Percentiles rank a stretch among this genome's conserved stretches.
Evolutionary conservation across 129 eudicot species (phyloP).

Genomic region (carrot (Daucus carota)): DH1_v3.0 NC_030382.2:55780001-55780500

Average conservation of each 20-base stretch:
- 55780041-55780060: conserved; percentile 82
- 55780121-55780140: conserved; percentile 81
- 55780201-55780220: neutral
- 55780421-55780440: neutral
- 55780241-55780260: conserved; percentile 82
- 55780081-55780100: conserved; percentile 79
- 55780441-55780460: neutral
- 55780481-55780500: neutral
- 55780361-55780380: neutral
- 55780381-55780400: neutral
- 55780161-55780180: conserved; percentile 5
- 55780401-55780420: neutral
- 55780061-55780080: conserved; percentile 83
- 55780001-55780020: neutral
- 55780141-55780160: conserved; percentile 53
- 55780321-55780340: conserved; percentile 52
- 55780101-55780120: conserved; percentile 84
- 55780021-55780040: neutral
- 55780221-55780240: neutral
- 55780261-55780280: conserved; percentile 71
- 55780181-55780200: conserved; percentile 2
- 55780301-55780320: conserved; percentile 65
- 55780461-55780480: neutral
- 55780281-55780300: conserved; percentile 81
- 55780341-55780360: neutral